Conservation (phyloP, 2,329 filamentous ascomycete genomes). For the Elsinoe australis region DNA sequence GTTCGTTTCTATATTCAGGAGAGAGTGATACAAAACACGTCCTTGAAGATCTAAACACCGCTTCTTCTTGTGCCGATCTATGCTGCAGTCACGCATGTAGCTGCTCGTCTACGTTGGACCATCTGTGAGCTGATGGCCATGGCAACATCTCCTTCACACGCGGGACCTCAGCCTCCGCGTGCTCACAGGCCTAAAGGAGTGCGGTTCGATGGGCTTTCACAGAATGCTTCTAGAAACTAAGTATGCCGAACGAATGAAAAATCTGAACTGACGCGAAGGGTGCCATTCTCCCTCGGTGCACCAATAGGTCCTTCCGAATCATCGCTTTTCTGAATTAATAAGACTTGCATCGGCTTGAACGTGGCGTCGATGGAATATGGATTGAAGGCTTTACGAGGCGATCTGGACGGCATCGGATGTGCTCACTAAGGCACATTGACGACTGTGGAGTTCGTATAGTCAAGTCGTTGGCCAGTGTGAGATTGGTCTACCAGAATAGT, state of each 20-base stretch:
- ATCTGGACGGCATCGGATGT: not conserved
- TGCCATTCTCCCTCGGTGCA: constrained; percentile 8
- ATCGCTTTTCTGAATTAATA: not conserved
- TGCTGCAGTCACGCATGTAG: too few species aligned
- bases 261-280: not conserved
- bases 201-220: too few species aligned
- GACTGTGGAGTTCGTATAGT: not conserved
- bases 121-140: too few species aligned
- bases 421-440: not conserved
- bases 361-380: constrained; percentile 1
- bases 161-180: too few species aligned
- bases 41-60: too few species aligned
- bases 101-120: too few species aligned
- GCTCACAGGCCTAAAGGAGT: too few species aligned
- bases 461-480: not conserved
- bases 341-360: not conserved
- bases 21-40: too few species aligned
- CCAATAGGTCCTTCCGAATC: constrained; percentile 8
- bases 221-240: too few species aligned
- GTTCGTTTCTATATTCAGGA: too few species aligned
- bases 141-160: too few species aligned
- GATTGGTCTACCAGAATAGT: not conserved
- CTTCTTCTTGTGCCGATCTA: too few species aligned
- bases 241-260: constrained; percentile 2
- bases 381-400: constrained; percentile 4